phyloP scores from a whole-genome alignment of 1,139 yeast species.

The Zygosaccharomyces sapae region DNA sequence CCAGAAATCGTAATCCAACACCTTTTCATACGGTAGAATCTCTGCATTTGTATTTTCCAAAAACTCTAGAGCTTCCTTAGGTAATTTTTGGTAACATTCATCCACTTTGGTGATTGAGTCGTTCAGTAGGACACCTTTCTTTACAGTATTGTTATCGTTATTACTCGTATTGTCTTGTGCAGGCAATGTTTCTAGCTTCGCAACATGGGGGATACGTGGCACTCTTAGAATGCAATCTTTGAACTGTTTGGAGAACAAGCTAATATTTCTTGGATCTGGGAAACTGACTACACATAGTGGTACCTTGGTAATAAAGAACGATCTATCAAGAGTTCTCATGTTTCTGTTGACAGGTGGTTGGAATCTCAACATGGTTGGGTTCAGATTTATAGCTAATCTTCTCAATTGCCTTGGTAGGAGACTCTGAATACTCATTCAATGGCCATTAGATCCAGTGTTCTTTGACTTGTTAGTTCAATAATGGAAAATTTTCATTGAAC shows the following conservation, averaged over 20 bases:
- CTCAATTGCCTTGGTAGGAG: conserved; percentile 1
- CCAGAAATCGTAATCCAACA: conserved; percentile 76
- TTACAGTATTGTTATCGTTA: conserved; percentile 23
- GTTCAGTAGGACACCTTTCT: conserved; percentile 61
- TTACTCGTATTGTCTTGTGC: no score
- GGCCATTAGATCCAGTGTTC: background rate
- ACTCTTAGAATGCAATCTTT: conserved; percentile 55
- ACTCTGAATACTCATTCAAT: conserved; percentile 8
- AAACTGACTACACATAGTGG: conserved; percentile 65
- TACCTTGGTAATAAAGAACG: conserved; percentile 53
- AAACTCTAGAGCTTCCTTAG: conserved; percentile 42
- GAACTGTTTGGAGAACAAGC: conserved; percentile 46
- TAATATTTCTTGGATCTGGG: conserved; percentile 60
- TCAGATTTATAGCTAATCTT: conserved; percentile 5
- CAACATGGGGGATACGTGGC: conserved; percentile 64
- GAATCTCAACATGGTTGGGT: conserved; percentile 18
- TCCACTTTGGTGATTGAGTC: conserved; percentile 46
- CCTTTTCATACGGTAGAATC: conserved; percentile 52
- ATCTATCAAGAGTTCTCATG: conserved; percentile 62
- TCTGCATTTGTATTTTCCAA: conserved; percentile 47
- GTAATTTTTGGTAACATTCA: conserved; percentile 41
- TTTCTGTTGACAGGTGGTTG: conserved; percentile 65
- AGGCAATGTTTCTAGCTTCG: conserved; percentile 39
- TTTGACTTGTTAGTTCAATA: background rate
- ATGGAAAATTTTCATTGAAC: conserved; percentile 3